Evolutionary conservation across 352 stramenopile genomes (phyloP), one percentile per base, ranked within the genome.

Genomic region (Peronosclerospora sorghi): DNA sequence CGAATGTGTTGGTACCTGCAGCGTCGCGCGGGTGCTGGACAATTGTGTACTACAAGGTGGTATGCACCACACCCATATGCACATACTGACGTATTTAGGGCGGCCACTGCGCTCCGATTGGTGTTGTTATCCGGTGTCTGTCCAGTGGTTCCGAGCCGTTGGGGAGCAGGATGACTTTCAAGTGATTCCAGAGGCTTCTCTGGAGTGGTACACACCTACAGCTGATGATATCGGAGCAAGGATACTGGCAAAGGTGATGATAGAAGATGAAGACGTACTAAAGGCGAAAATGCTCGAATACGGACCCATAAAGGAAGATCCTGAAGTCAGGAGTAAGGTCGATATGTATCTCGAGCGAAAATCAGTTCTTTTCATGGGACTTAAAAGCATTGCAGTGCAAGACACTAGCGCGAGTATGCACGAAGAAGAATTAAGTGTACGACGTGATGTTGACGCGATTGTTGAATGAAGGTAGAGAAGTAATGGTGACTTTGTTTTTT

Each of bases 281-380:
- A 77, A 83, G 48, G 81, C 75, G 21, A 86, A 85, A 42, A 82
- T 87, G 62, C 65, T 87, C 30, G 78, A 91, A 59, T 86, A 82
- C 41, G 75, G 75, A 52, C 78, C 78, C 1, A 85, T 91, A 41
- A 79, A 86, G 35, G 78, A 84, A 48, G 78, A 91, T 52, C 75
- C 78, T 1, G 67, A 86, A n/a, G 73, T 91, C 14, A 70, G 78
- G 28, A 86, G 67, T 53, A 87, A 86, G 48, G 78, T 91, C n/a
- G 78, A 91, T 54, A 82, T 74, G 54, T 83, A 87, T 37, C 54
- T 91, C 19, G 78, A 88, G 36, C 59, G 73, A n/a, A 70, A 79
- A 26, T 86, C 78, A 0, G 75, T 87, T 28, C 62, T 88, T 13
- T 91, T 88, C 32, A 91, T 87, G 78, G 67, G 67, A 10, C 36